Evolutionary conservation across 768 basidiomycete genomes (phyloP).

Genomic region (Gloeopeniophorella convolvens): DNA sequence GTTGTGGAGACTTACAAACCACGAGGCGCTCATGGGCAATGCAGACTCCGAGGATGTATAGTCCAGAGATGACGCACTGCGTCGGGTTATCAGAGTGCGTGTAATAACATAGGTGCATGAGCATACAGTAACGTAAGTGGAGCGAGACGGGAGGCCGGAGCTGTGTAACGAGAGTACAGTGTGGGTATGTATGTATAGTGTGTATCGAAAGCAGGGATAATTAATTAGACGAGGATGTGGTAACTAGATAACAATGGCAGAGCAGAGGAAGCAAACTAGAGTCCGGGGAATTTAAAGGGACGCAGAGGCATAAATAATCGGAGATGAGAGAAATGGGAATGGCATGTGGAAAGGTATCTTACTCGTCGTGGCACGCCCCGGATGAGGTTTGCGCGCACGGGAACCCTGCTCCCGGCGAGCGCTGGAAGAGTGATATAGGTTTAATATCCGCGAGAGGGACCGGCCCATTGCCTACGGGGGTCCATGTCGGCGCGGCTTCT

Average conservation of each 20-base stretch:
- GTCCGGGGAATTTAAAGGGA: slow-evolving; percentile 6
- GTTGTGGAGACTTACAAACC: not conserved
- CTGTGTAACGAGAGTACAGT: slow-evolving; percentile 8
- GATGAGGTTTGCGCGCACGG: slow-evolving; percentile 10
- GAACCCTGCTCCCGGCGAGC: slow-evolving; percentile 12
- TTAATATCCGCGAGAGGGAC: slow-evolving; percentile 20
- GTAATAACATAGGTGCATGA: slow-evolving; percentile 12
- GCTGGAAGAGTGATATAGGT: slow-evolving; percentile 5
- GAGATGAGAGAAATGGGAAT: slow-evolving; percentile 19
- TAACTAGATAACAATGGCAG: slow-evolving; percentile 1
- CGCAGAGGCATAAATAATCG: slow-evolving; percentile 14
- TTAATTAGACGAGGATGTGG: not conserved
- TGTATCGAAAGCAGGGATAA: too few species aligned
- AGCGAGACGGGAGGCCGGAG: too few species aligned
- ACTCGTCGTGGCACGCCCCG: slow-evolving; percentile 9
- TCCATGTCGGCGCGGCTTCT: slow-evolving; percentile 8
- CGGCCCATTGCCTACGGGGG: slow-evolving; percentile 10
- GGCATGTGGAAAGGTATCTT: slow-evolving; percentile 13
- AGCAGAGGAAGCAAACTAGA: slow-evolving; percentile 2
- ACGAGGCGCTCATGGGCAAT: slow-evolving; percentile 1
- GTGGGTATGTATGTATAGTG: too few species aligned
- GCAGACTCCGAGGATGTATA: slow-evolving; percentile 1
- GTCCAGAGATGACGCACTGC: slow-evolving; percentile 10
- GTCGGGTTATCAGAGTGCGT: slow-evolving; percentile 3
- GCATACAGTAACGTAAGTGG: slow-evolving; percentile 14